A percentile compares a stretch with the other conserved stretches of the same genome.
phyloP scores from a whole-genome alignment of 1,139 yeast genomes.

The Lipomyces yarrowii region DNA sequence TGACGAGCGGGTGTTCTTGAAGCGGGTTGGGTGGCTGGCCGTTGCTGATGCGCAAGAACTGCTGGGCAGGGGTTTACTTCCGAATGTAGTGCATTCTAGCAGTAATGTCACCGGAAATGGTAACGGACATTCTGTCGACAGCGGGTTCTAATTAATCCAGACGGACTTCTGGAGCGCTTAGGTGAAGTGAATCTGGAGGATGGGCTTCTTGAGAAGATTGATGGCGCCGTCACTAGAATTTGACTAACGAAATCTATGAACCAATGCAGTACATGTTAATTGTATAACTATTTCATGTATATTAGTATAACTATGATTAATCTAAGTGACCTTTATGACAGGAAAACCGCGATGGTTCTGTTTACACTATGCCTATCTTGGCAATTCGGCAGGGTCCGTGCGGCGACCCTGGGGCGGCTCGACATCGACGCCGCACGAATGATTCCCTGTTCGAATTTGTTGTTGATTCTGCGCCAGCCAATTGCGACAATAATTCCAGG shows the following conservation, averaged over 20 bases:
- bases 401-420: not conserved
- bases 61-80: constrained; percentile 6
- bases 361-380: not conserved
- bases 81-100: not conserved
- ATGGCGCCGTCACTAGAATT: not conserved
- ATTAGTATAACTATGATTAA: not conserved
- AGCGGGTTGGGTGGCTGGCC: constrained; percentile 20
- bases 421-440: not conserved
- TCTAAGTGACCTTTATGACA: no score
- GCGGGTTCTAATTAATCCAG: not conserved
- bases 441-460: not conserved
- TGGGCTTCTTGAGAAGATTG: not conserved
- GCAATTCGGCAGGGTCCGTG: not conserved
- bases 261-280: not conserved
- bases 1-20: constrained; percentile 29
- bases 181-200: not conserved
- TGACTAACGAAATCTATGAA: not conserved
- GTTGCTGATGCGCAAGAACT: constrained; percentile 22
- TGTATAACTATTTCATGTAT: not conserved
- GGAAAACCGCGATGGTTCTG: not conserved
- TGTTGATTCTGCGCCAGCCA: not conserved
- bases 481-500: not conserved
- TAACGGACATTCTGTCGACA: not conserved
- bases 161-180: not conserved
- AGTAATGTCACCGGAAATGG: not conserved